Evolutionary conservation across 306 rosid species (phyloP).

Genomic region (Canavalia gladiata): DNA sequence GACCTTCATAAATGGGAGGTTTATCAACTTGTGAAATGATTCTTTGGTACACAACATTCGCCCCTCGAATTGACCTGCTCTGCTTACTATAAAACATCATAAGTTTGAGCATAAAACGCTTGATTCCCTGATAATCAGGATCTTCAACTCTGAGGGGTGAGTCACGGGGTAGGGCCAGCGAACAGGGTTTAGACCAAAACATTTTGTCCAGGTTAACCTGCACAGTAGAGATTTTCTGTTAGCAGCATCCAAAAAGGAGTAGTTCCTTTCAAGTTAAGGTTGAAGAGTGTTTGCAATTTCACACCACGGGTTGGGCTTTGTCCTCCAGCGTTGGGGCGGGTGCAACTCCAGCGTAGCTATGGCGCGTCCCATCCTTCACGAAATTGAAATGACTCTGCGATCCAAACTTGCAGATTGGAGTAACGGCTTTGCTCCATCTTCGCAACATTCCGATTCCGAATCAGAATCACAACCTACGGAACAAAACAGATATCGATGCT

Average conservation of each 20-base stretch:
- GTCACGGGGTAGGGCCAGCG: slow-evolving; percentile 71
- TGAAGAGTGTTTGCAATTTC: not conserved
- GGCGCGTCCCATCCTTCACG: slow-evolving; percentile 50
- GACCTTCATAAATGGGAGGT: slow-evolving; percentile 90
- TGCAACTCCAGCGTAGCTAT: slow-evolving; percentile 65
- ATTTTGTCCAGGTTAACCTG: slow-evolving; percentile 78
- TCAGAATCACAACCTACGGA: slow-evolving; percentile 1
- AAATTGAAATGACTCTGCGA: slow-evolving; percentile 48
- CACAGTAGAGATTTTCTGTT: slow-evolving; percentile 4
- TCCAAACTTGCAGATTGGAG: slow-evolving; percentile 64
- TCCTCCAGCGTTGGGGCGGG: slow-evolving; percentile 56
- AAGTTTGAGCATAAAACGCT: slow-evolving; percentile 67
- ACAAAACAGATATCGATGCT: not conserved
- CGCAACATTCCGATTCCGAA: slow-evolving; percentile 66
- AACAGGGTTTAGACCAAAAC: slow-evolving; percentile 90
- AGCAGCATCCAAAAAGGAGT: slow-evolving; percentile 42
- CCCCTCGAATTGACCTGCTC: slow-evolving; percentile 94
- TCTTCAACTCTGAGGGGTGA: slow-evolving; percentile 83
- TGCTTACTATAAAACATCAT: slow-evolving; percentile 91
- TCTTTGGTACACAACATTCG: slow-evolving; percentile 81
- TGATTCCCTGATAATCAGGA: slow-evolving; percentile 78
- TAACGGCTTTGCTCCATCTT: slow-evolving; percentile 63
- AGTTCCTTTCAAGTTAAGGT: not conserved
- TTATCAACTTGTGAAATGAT: slow-evolving; percentile 83
- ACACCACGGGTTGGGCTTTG: slow-evolving; percentile 57